Base-by-base conservation (phyloP, 1,284 basidiomycete genomes). In the Cystobasidiaceae sp. region DNA sequence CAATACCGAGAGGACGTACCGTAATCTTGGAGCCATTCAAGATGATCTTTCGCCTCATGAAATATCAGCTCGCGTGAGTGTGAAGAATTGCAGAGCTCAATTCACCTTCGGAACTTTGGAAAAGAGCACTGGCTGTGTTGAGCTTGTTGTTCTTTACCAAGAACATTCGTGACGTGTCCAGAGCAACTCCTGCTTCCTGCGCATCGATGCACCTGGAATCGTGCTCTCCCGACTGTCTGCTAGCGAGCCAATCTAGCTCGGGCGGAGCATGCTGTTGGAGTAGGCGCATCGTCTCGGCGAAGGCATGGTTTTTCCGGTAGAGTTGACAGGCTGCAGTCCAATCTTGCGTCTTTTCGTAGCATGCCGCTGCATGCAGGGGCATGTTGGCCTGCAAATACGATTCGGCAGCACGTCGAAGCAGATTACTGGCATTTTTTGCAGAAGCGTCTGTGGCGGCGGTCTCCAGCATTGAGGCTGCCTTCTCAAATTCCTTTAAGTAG, bases 1-100 rank as follows among this genome's bases (percentile, higher is more conserved):
- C 6, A 46, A 25, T 11, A 46, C 21, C 3, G 17, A 46, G 21
- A 3, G 37, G n/a, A 13, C 45, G n/a, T 25, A 27, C 37, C 55
- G 27, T 44, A 57, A 28, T 57, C 55, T 4, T 57, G 37, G 8
- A 57, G 34, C 37, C 34, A 57, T 30, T 57, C 55, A 19, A 57
- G 55, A 27, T 57, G 19, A n/a, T 57, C 55, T 57, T 7, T 21
- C 23, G 9, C 1, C 11, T 21, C 9, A 21, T 21, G 13, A 33
- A 27, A 19, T 34, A 25, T 56, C 52, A 56, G 52, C 15, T 37
- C 19, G 41, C 21, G 52, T 13, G 13, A 3, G 30, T 8, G n/a
- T 15, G 19, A 15, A 2, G 19, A 11, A 6, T 43, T 4, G 19
- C 19, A 19, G 7, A 21, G 5, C 21, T 7, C 19, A 11, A 56